Evolutionary conservation across 768 basidiomycete genomes (phyloP), one percentile per base, ranked within the genome.

Genomic region (Tubosaeta sp.): DNA sequence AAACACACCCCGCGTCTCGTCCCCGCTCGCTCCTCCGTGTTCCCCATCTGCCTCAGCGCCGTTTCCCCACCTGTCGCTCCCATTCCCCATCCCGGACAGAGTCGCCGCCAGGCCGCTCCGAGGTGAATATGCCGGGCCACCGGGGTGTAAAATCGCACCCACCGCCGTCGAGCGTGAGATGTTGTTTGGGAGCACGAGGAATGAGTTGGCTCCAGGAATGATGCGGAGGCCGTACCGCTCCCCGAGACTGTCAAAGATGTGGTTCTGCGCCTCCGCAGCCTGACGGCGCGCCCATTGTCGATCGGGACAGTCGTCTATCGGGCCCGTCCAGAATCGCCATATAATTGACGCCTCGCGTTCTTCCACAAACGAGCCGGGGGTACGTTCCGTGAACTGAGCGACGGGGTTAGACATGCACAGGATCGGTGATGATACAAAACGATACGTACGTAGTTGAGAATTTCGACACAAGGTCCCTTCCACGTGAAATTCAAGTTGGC

Each of bases 201-300:
- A 92, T 46, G 80, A 81, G 67, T 84, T 89, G 50, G 79, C 72
- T 2, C 88, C 88, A 0, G 90, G 90, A 46, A 92, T 87, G 62
- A 91, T 91, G 22, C 90, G 84, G 9, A 93, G 72, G 1, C 87
- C 86, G 62, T 88, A 91, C 0, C 86, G 83, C 64, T 91, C 89
- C 38, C 89, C 89, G 32, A 91, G 82, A 59, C 85, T 87, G 66
- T 91, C 91, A 63, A 90, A 92, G 56, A 92, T 89, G 61, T 93
- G 91, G 69, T 94, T 94, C 69, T 93, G 91, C 19, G 91, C 91
- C 65, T 92, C 91, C 0, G 89, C 88, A 1, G 91, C 91, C 64
- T 93, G 91, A 19, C 91, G 74, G 31, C 86, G 78, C 0, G 90
- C 91, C 91, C 91, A 94, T 51, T 81, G 82, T 11, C 85, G 76